A percentile compares a stretch with the other conserved stretches of the same genome.
Conservation (phyloP, 2,329 filamentous ascomycete species). For the Allantophomopsis lycopodina region DNA sequence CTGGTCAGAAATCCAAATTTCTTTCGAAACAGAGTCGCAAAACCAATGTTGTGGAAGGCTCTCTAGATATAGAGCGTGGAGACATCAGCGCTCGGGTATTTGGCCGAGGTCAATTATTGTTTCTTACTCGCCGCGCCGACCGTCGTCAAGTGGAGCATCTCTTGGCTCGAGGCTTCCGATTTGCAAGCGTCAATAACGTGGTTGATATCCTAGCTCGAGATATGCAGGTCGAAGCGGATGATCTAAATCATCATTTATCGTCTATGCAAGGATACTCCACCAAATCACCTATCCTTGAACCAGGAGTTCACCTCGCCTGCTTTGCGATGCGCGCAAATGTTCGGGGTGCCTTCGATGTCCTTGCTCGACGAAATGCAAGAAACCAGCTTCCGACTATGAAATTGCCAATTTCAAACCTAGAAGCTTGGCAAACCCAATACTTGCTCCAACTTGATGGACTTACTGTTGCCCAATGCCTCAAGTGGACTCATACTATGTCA, state of each 20-base stretch:
- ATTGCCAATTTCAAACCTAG: constrained; percentile 34
- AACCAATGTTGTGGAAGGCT: constrained; percentile 48
- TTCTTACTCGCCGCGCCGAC: constrained; percentile 55
- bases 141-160: constrained; percentile 47
- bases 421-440: constrained; percentile 37
- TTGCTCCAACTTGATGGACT: constrained; percentile 33
- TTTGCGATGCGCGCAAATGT: constrained; percentile 37
- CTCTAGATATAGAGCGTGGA: constrained; percentile 24
- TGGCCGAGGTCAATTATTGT: constrained; percentile 67
- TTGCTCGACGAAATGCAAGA: constrained; percentile 21
- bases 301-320: constrained; percentile 42
- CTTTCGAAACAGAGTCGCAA: constrained; percentile 3
- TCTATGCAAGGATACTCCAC: constrained; percentile 48
- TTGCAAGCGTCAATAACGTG: constrained; percentile 57
- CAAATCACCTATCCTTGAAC: constrained; percentile 28
- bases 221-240: constrained; percentile 56
- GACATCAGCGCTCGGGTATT: constrained; percentile 23
- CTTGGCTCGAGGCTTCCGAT: constrained; percentile 63
- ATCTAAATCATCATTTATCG: constrained; percentile 44
- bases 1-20: constrained; percentile 27
- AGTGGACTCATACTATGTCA: constrained; percentile 22
- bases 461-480: constrained; percentile 24
- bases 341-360: constrained; percentile 20
- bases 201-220: constrained; percentile 52
- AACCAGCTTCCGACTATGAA: constrained; percentile 45